These are phyloP conservation scores for Calonectria multiphialidica DNA, from an alignment of 2,329 filamentous ascomycete genomes.

Conservation along the genomic window DNA sequence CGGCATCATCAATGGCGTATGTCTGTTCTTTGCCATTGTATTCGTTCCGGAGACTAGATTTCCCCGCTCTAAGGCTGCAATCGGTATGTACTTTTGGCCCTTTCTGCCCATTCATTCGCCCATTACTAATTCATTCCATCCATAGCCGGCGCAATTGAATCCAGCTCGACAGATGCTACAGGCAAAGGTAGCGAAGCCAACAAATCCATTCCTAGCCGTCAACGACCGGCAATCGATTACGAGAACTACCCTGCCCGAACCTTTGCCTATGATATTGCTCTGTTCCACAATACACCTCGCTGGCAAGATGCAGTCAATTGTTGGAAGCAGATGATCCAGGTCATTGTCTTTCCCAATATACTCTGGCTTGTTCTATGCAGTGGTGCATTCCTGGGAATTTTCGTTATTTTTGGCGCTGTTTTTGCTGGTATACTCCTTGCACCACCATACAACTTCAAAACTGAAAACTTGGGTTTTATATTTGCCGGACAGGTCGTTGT, in stretches of 20 bases:
- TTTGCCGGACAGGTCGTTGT: background rate
- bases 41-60: background rate
- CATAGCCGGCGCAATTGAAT: background rate
- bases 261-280: background rate
- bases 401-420: background rate
- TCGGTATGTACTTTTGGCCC: background rate
- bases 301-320: background rate
- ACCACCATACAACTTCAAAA: background rate
- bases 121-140: background rate
- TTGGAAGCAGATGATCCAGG: background rate
- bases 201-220: background rate
- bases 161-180: background rate
- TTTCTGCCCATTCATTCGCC: background rate
- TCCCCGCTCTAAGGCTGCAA: background rate
- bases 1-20: background rate
- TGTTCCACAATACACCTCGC: background rate
- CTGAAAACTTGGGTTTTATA: background rate
- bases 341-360: background rate
- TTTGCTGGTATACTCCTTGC: background rate
- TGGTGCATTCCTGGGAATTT: background rate
- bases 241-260: background rate
- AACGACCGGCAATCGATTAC: background rate
- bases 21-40: background rate
- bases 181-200: background rate
- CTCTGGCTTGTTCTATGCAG: background rate